Base-by-base conservation (phyloP, 148 eudicot genomes). In the Fagopyrum tataricum region DNA sequence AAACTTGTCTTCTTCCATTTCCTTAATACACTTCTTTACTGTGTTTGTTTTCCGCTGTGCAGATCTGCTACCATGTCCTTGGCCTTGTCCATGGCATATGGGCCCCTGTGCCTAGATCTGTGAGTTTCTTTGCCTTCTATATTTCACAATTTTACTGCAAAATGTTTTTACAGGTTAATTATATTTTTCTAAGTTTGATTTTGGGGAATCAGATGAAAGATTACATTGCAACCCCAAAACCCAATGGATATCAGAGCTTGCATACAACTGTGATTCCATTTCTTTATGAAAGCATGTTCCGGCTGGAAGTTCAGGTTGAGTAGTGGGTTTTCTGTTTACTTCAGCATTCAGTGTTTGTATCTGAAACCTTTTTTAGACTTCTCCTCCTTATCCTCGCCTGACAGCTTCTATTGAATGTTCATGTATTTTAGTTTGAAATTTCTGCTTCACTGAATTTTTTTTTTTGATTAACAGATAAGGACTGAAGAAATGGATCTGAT, bases 401-500 rank as follows among this genome's bases (percentile, higher is more conserved):
- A 13, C 39, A 37, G 69, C 41, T 64, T 64, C 5, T 64, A 37
- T 1, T 6, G 1, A 37, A 15, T 64, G 69, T 18, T 15, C 69
- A 31, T 64, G 44, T 64, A 24, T 24, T 18, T 17, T 53, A 17
- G 37, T 9, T 73, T 13, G 39, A 37, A 58, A 43, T 43, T 23
- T 43, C 44, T 61, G 20, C 43, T 14, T 37, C 69, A 64, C 17
- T 64, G 42, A 37, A 12, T 64, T 31, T 18, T 17, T 53, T 76
- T 26, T n/a, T 26, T 67, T 73, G 72, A 40, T 67, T 52, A 74
- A 73, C 78, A 94, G 98, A 87, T 94, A 73, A 84, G 98, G 78
- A 94, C 98, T 67, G 98, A 94, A 87, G 98, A 94, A 79, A 94
- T 94, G 98, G 91, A 94, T 84, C 76, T 94, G 75, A 91, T 94